These are phyloP conservation scores for Vickermania ingenoplastis DNA, from an alignment of 208 protist species.

Conservation along the genomic window DNA sequence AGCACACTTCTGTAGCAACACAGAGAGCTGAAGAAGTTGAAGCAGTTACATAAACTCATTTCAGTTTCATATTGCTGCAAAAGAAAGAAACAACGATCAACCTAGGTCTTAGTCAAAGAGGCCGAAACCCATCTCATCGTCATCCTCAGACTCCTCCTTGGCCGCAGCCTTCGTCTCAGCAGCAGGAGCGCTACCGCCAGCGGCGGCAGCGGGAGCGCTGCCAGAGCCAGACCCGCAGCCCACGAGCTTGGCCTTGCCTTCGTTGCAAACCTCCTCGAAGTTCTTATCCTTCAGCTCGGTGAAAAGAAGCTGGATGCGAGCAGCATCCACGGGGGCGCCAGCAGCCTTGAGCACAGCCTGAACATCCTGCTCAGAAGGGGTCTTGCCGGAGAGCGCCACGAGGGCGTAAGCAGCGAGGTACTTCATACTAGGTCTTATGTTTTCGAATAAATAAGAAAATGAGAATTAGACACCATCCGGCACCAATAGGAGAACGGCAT, in stretches of 20 bases:
- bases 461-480: neutral
- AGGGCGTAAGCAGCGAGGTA: constrained; percentile 83
- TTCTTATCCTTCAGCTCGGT: constrained; percentile 85
- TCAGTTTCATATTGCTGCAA: too few species aligned
- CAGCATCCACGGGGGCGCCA: constrained; percentile 62
- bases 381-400: constrained; percentile 69
- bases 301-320: constrained; percentile 64
- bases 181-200: constrained; percentile 30
- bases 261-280: constrained; percentile 75
- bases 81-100: neutral
- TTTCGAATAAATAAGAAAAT: constrained; percentile 5
- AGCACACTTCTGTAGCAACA: too few species aligned
- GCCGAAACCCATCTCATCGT: constrained; percentile 88
- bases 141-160: constrained; percentile 67
- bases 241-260: constrained; percentile 85
- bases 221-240: constrained; percentile 36
- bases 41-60: too few species aligned
- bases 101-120: constrained; percentile 75
- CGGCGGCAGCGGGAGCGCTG: constrained; percentile 25
- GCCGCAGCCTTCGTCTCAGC: constrained; percentile 39
- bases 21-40: too few species aligned
- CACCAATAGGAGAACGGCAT: neutral
- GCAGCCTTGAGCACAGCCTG: constrained; percentile 87
- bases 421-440: neutral
- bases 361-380: constrained; percentile 71